Base-by-base conservation (phyloP, 768 basidiomycete species). In the Coprinopsis strossmayeri region DNA sequence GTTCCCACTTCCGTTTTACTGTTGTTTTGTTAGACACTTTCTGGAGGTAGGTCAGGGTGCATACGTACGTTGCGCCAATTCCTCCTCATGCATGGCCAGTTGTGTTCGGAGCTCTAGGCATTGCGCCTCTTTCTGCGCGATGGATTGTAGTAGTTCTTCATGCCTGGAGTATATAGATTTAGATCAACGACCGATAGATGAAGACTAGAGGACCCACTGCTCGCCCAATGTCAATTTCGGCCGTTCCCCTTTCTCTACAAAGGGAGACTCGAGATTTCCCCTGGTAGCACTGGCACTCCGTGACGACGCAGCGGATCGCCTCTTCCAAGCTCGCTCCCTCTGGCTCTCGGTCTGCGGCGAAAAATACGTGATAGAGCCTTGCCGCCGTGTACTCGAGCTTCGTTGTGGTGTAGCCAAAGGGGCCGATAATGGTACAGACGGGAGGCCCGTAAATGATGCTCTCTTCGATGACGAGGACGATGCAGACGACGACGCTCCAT, bases 1-100 rank as follows among this genome's bases (percentile, higher is more conserved):
- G 77, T 61, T 84, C 87, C 90, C 90, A 92, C 64, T 83, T 87
- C 50, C 77, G 78, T 69, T 91, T 92, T 43, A 91, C 81, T 83
- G 20, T 7, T 28, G 55, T 7, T 7, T 15, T 32, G 17, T 9
- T 2, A 34, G 30, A 3, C 24, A 41, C 24, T 13, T 24, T 5
- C 23, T 24, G 37, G 18, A 34, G 18, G 26, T 20, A 51, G 24
- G 15, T 17, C 37, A 32, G 20, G 7, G 53, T 26, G 30, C 9
- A 45, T 5, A 65, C 78, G 48, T 60, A 82, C 81, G 65, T 60
- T 85, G 77, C 0, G 75, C 60, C 2, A 91, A 71, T 58, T 91
- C 90, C 2, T 73, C 73, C 65, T 92, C 89, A 55, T 91, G 86
- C 12, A 66, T 59, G 5, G 74, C 73, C 1, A 92, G 78, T 55